phyloP scores from a whole-genome alignment of 225 moss, liverwort and hornwort species.

The Thuidium tamariscinum region DNA sequence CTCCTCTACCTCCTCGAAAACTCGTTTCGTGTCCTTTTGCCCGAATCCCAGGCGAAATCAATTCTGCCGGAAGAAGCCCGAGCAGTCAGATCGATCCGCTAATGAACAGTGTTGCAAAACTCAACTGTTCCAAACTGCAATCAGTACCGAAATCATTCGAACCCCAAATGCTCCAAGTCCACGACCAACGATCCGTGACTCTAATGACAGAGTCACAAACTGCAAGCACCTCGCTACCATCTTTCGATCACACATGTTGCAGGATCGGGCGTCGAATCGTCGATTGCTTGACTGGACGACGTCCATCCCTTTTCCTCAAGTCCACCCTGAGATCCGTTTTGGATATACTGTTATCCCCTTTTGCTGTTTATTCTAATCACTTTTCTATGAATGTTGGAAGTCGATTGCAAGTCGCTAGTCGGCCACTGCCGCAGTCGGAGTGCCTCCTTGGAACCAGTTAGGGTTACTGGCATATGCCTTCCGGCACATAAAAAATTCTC shows the following conservation, averaged over 20 bases:
- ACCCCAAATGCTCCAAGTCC: not conserved
- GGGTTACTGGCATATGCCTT: not conserved
- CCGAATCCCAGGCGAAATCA: not conserved
- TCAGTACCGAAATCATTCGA: not conserved
- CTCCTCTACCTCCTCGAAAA: too few relatives aligned
- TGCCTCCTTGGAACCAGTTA: not conserved
- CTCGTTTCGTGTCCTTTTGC: not conserved
- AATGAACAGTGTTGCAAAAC: not conserved
- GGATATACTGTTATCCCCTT: not conserved
- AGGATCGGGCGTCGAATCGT: not conserved
- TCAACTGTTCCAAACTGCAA: not conserved
- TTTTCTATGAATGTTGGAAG: not conserved
- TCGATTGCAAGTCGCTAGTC: rapidly evolving
- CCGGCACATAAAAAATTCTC: not conserved
- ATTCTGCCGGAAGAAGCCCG: not conserved
- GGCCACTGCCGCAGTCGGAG: not conserved
- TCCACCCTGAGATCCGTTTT: not conserved
- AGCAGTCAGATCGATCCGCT: not conserved
- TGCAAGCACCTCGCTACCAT: not conserved
- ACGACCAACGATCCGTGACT: too few relatives aligned
- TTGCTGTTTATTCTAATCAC: not conserved
- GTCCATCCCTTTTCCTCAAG: not conserved
- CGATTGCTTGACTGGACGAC: not conserved
- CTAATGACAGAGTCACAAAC: too few relatives aligned
- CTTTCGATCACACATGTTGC: not conserved